Conservation (phyloP, 352 stramenopile species). For the Aphanomyces stellatus region DNA sequence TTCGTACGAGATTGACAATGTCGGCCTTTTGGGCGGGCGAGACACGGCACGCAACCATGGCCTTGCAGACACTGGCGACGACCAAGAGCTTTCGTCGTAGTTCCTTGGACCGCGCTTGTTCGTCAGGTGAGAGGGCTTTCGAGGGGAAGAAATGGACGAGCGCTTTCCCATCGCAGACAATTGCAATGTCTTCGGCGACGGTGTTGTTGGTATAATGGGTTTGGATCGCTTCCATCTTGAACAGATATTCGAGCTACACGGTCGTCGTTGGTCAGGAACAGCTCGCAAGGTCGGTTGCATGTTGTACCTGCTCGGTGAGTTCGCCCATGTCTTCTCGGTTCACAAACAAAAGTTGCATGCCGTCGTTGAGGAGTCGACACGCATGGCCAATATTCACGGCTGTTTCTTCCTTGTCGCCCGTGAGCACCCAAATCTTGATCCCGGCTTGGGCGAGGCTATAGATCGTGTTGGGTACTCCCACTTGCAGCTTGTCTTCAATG, state of each 20-base stretch:
- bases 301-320: background rate
- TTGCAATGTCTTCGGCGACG: constrained; percentile 42
- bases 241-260: constrained; percentile 42
- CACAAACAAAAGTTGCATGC: background rate
- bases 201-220: constrained; percentile 32
- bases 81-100: constrained; percentile 43
- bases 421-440: constrained; percentile 93
- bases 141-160: constrained; percentile 62
- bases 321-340: background rate
- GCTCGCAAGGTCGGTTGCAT: background rate
- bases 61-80: constrained; percentile 44
- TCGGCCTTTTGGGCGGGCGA: constrained; percentile 79
- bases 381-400: constrained; percentile 90
- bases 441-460: constrained; percentile 75
- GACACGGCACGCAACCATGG: constrained; percentile 71
- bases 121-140: constrained; percentile 28
- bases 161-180: constrained; percentile 64
- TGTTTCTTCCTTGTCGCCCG: constrained; percentile 91
- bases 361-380: constrained; percentile 52
- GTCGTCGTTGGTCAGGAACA: no score
- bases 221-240: constrained; percentile 41
- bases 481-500: constrained; percentile 92
- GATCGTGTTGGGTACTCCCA: constrained; percentile 82
- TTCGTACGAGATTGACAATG: constrained; percentile 34
- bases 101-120: constrained; percentile 33